Conservation (phyloP, 2,329 filamentous ascomycete genomes). For the Cadophora malorum region DNA sequence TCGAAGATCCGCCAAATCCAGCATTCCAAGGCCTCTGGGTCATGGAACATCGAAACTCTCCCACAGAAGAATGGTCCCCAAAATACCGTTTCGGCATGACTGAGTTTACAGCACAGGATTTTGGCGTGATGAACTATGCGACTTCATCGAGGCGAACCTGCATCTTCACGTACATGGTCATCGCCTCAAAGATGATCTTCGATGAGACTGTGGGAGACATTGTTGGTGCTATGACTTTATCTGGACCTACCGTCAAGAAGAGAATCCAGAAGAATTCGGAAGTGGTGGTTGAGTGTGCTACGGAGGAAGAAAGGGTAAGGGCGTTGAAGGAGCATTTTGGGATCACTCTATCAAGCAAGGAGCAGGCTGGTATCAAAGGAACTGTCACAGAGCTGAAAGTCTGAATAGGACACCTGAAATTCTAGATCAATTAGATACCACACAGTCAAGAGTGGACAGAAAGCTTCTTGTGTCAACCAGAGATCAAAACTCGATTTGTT, state of each 20-base stretch:
- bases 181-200: slow-evolving; percentile 64
- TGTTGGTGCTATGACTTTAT: slow-evolving; percentile 57
- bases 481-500: not conserved
- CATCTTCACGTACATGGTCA: slow-evolving; percentile 60
- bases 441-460: not conserved
- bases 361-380: slow-evolving; percentile 58
- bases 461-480: not conserved
- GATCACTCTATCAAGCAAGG: slow-evolving; percentile 55
- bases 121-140: slow-evolving; percentile 62
- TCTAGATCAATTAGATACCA: not conserved
- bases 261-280: slow-evolving; percentile 55
- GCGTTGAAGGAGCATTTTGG: slow-evolving; percentile 58
- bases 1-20: slow-evolving; percentile 52
- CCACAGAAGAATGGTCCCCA: slow-evolving; percentile 58
- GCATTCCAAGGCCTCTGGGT: slow-evolving; percentile 60
- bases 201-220: slow-evolving; percentile 50
- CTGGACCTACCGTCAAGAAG: slow-evolving; percentile 57
- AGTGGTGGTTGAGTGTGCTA: slow-evolving; percentile 53
- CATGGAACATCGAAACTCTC: slow-evolving; percentile 60
- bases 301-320: slow-evolving; percentile 57
- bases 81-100: slow-evolving; percentile 51
- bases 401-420: not conserved
- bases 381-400: slow-evolving; percentile 50
- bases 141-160: slow-evolving; percentile 55
- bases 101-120: slow-evolving; percentile 67